Base-by-base conservation (phyloP, 2,329 filamentous ascomycete genomes). In the Mollisia scopiformis region DNA sequence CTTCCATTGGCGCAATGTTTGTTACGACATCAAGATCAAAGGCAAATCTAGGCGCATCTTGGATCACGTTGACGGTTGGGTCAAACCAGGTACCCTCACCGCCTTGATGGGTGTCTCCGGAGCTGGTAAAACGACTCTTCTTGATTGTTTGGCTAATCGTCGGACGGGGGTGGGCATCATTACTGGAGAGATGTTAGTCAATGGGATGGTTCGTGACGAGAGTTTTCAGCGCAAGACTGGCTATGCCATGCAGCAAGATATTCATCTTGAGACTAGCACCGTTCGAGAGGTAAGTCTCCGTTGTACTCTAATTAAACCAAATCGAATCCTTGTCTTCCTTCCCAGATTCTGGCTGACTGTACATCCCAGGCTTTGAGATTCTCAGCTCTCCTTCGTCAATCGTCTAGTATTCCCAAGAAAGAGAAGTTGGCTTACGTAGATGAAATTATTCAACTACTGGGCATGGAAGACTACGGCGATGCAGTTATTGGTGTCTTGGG, bases 191-290 rank as follows among this genome's bases (percentile, higher is more conserved):
- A 95, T 96, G 88, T 75, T 86, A 11, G 83, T 88, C 13, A 82
- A 87, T 61, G 85, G 84, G 30, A 82, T 80, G 37, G 87, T 85
- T 28, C 86, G 91, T 50, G 92, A 96, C 67, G 82, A 83, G 46
- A 92, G 90, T 0, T 97, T 97, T 83, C 93, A 96, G 75, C 89
- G 93, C 66, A 95, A 94, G 78, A 96, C 92, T 0, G 93, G 93
- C 52, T 96, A 96, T 69, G 93, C 69, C 21, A 66, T 70, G 52
- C 68, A 70, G 75, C 92, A 96, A 74, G 93, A 97, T 83, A 82
- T 97, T 14, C 93, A 97, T 73, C 81, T 96, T 46, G 82, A 88
- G 50, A 96, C 92, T 0, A 88, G 88, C 0, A 97, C 93, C 0
- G 93, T 97, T 39, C 88, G 93, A 63, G 93, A 97, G 76, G 92